Base-by-base conservation (phyloP, 1,139 yeast species). In the Pichia sp. region DNA sequence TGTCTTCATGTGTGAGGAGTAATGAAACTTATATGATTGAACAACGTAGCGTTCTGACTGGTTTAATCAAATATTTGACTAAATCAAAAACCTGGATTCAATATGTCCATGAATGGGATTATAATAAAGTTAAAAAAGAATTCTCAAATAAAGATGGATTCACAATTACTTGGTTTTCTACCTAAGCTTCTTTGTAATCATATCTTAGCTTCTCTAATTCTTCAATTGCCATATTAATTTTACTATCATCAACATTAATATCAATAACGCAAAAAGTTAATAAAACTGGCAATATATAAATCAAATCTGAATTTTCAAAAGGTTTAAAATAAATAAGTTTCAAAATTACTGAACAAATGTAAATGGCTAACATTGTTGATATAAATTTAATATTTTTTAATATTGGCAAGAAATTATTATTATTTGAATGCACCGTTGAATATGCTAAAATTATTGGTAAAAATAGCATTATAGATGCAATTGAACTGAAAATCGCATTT, bases 121-220 rank as follows among this genome's bases (percentile, higher is more conserved):
- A 23, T 16, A 20, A 28, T 24, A 45, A 40, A 20, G 38, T 38
- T 10, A 47, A 31, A 41, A 43, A 30, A 3, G 10, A 22, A 27
- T 4, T 28, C 12, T n/a, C 31, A 12, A 28, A 31, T 16, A 6
- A 20, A 2, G 30, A 29, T 34, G 33, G 23, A 10, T 48, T 48
- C 20, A 27, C 42, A 28, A 29, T 48, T 4, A 39, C 42, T 5
- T 48, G 51, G 51, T 41, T 48, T 27, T 3, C 23, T 11, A 37
- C 39, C 53, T 51, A 59, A 16, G 61, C 65, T 25, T 53, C 57
- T 40, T 57, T 59, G 43, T 58, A 60, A 42, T 54, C 39, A 43
- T 59, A 60, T 39, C 48, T 56, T 29, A 53, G n/a, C 16, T 35
- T 47, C 26, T 55, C 54, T 30, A 60, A 46, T 20, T 53, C 33